A percentile compares a stretch with the other conserved stretches of the same genome.
Conservation (phyloP, 2,329 filamentous ascomycete genomes). For the Chrysosporium queenslandicum region DNA sequence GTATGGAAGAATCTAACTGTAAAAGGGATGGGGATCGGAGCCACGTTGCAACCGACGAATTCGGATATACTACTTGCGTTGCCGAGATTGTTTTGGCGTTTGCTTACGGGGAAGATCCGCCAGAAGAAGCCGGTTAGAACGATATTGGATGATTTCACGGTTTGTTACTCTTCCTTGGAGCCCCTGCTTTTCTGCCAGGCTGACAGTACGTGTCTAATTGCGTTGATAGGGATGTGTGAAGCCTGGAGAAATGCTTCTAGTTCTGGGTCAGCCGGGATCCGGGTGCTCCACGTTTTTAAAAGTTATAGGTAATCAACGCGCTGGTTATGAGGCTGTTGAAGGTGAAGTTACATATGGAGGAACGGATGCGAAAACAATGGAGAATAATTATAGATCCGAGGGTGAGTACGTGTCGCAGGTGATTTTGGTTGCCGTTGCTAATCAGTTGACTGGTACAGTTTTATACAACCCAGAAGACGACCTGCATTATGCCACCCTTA, state of each 20-base stretch:
- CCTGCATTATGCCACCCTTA: slow-evolving; percentile 67
- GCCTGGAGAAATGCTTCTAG: slow-evolving; percentile 29
- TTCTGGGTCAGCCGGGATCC: slow-evolving; percentile 33
- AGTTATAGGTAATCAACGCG: slow-evolving; percentile 60
- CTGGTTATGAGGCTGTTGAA: slow-evolving; percentile 50
- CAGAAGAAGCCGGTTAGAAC: slow-evolving; percentile 49
- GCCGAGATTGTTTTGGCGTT: slow-evolving; percentile 39
- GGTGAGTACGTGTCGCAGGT: slow-evolving; percentile 18
- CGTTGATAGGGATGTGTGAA: slow-evolving; percentile 31
- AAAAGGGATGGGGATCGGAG: slow-evolving; percentile 58
- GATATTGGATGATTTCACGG: slow-evolving; percentile 54
- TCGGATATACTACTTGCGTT: slow-evolving; percentile 47
- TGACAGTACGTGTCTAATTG: background rate
- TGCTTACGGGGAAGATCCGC: slow-evolving; percentile 29
- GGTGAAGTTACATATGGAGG: slow-evolving; percentile 50
- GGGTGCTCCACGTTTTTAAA: slow-evolving; percentile 76
- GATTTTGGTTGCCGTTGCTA: slow-evolving; percentile 15
- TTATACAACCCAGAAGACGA: slow-evolving; percentile 72
- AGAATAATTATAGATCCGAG: slow-evolving; percentile 40
- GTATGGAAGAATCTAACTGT: slow-evolving; percentile 62
- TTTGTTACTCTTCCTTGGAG: slow-evolving; percentile 15
- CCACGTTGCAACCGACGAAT: slow-evolving; percentile 49
- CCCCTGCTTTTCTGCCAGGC: background rate
- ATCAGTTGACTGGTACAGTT: slow-evolving; percentile 33
- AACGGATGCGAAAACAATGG: slow-evolving; percentile 43